These are phyloP conservation scores for Candida pseudoviswanathii DNA, from an alignment of 1,139 yeast species.

Conservation along the genomic window DNA sequence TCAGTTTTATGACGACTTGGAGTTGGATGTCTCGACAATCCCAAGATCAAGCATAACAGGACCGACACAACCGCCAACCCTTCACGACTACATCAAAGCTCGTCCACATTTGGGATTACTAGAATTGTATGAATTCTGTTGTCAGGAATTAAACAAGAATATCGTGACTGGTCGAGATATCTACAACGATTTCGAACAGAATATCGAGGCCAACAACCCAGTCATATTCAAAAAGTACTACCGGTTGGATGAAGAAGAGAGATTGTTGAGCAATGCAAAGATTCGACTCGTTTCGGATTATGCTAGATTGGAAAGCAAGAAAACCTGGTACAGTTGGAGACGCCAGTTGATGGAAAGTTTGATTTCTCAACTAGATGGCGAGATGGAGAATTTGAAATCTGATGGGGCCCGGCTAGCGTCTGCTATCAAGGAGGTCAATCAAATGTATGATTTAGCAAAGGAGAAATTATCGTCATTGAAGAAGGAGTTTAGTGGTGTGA, in stretches of 20 bases:
- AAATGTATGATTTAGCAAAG: constrained; percentile 17
- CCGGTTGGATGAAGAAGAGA: constrained; percentile 36
- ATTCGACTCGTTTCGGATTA: constrained; percentile 50
- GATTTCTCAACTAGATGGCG: constrained; percentile 36
- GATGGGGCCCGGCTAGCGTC: constrained; percentile 27
- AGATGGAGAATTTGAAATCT: constrained; percentile 25
- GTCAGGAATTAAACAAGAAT: constrained; percentile 52
- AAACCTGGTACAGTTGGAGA: constrained; percentile 63
- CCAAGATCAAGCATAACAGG: constrained; percentile 26
- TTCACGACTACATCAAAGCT: constrained; percentile 35
- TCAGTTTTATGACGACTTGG: constrained; percentile 54
- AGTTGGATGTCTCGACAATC: constrained; percentile 34
- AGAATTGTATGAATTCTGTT: constrained; percentile 54
- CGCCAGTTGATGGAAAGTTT: constrained; percentile 43
- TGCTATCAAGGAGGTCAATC: constrained; percentile 25
- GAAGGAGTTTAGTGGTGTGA: constrained; percentile 21
- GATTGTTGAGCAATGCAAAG: constrained; percentile 41
- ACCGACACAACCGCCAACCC: constrained; percentile 16
- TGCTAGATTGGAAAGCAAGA: constrained; percentile 52
- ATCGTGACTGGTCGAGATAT: constrained; percentile 50
- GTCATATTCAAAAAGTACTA: constrained; percentile 50
- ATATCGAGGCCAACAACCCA: constrained; percentile 50
- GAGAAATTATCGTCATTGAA: constrained; percentile 19
- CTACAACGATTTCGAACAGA: constrained; percentile 45
- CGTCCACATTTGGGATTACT: constrained; percentile 37